Base-by-base conservation (phyloP, 2,329 filamentous ascomycete genomes). In the Monilinia fructigena region DNA sequence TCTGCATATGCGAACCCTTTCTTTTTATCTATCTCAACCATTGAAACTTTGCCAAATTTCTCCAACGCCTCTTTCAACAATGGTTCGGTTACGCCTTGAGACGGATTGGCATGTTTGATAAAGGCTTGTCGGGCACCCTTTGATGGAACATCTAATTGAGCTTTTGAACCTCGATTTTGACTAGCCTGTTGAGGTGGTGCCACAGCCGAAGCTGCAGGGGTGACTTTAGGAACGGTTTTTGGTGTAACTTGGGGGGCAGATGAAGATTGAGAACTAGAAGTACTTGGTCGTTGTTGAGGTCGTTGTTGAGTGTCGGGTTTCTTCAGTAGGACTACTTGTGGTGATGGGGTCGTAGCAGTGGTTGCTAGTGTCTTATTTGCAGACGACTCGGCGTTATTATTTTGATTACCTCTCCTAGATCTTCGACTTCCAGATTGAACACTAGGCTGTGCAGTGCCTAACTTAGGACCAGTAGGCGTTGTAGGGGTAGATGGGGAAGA, bases 1-100 rank as follows among this genome's bases (percentile, higher is more conserved):
- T 97, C 91, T 50, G 96, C 89, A 76, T 97, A 97, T 2, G 93
- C 94, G 74, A 97, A 96, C 0, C 93, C 93, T 77, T 97, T 97
- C 74, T 93, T 90, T 77, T 93, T 93, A 76, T 98, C 94, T 64
- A 98, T 94, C 73, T 97, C 94, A 23, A 97, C 91, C 70, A 87
- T 89, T 0, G 86, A 86, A 55, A 97, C 85, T 1, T 85, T 77
- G 1, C 94, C 94, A 72, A 92, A 96, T 0, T 80, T 78, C 55
- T 88, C 83, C 75, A 98, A 86, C 0, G 90, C 88, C 71, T 89
- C 85, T 72, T 89, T 88, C 1, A 98, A 85, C 0, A 93, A 79
- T 0, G 89, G 80, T 75, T 97, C 94, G 0, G 92, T 97, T 56
- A 97, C 91, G 18, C 94, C 94, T 75, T 97, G 94, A 0, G 93